Evolutionary conservation across 2,329 filamentous ascomycete species (phyloP).

Genomic region (Lachnellula cervina): DNA sequence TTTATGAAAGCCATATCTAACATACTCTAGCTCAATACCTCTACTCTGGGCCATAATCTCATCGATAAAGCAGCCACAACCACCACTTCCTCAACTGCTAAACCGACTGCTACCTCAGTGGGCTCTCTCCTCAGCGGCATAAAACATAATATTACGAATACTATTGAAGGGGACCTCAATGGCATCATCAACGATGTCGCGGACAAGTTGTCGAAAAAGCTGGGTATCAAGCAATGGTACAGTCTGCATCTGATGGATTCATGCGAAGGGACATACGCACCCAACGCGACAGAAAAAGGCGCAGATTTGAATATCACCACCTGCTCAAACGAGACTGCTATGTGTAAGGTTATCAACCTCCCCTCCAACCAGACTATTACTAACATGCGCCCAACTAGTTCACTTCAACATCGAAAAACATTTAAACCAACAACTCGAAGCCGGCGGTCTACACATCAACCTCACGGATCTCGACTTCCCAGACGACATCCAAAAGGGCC

Average conservation of each 20-base stretch:
- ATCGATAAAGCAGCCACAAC: slow-evolving; percentile 19
- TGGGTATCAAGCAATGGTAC: slow-evolving; percentile 58
- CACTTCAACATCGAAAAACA: slow-evolving; percentile 50
- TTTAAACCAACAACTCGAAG: slow-evolving; percentile 44
- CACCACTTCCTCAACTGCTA: slow-evolving; percentile 19
- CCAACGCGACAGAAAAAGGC: slow-evolving; percentile 32
- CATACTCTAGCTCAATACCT: slow-evolving; percentile 47
- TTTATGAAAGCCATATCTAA: neutral
- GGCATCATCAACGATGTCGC: slow-evolving; percentile 33
- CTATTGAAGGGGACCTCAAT: slow-evolving; percentile 31
- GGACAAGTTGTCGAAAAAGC: slow-evolving; percentile 38
- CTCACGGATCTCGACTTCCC: slow-evolving; percentile 53
- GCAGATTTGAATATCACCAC: slow-evolving; percentile 47
- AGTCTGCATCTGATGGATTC: slow-evolving; percentile 55
- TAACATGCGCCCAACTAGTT: slow-evolving; percentile 20
- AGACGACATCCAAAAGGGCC: slow-evolving; percentile 46
- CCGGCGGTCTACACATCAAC: slow-evolving; percentile 38
- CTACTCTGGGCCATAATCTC: slow-evolving; percentile 42
- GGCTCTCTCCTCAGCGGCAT: slow-evolving; percentile 31
- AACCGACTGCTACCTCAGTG: slow-evolving; percentile 21
- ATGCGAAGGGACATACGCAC: slow-evolving; percentile 44
- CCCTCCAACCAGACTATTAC: neutral
- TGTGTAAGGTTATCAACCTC: slow-evolving; percentile 35
- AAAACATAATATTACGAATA: slow-evolving; percentile 38
- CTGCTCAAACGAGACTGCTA: slow-evolving; percentile 49